Conservation (phyloP, 768 basidiomycete species). For the Gautieria morchelliformis region DNA sequence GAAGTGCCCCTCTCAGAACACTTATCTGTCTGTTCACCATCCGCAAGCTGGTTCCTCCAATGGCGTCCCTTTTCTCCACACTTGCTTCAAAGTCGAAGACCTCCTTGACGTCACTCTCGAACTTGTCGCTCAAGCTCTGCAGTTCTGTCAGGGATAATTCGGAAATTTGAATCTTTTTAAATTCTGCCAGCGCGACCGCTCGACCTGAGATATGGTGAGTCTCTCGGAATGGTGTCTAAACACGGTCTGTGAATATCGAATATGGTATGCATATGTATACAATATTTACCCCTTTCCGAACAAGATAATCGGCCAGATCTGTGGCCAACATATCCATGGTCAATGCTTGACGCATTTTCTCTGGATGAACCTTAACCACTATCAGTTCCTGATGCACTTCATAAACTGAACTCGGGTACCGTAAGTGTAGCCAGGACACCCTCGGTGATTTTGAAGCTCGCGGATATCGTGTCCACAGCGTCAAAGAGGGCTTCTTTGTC, state of each 20-base stretch:
- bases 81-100: slow-evolving; percentile 95
- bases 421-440: slow-evolving; percentile 89
- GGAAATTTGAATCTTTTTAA: slow-evolving; percentile 69
- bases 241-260: background rate
- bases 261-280: background rate
- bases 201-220: slow-evolving; percentile 98
- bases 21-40: slow-evolving; percentile 83
- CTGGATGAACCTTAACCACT: slow-evolving; percentile 59
- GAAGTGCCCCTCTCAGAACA: slow-evolving; percentile 54
- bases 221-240: slow-evolving; percentile 92
- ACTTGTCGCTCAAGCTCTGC: slow-evolving; percentile 63
- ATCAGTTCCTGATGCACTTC: background rate
- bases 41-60: slow-evolving; percentile 80
- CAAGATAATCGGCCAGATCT: slow-evolving; percentile 97
- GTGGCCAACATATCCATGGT: slow-evolving; percentile 98
- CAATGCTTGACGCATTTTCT: slow-evolving; percentile 83
- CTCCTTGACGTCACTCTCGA: slow-evolving; percentile 67
- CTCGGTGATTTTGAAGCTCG: slow-evolving; percentile 85
- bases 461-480: slow-evolving; percentile 78
- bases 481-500: slow-evolving; percentile 98
- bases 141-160: slow-evolving; percentile 75
- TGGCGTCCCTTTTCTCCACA: slow-evolving; percentile 84
- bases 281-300: slow-evolving; percentile 85
- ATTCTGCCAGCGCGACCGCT: slow-evolving; percentile 90
- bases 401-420: slow-evolving; percentile 27